Percentiles rank a stretch among this genome's conserved stretches.
Evolutionary conservation across 306 rosid genomes (phyloP).

Genomic region (Boehmeria nivea): DNA sequence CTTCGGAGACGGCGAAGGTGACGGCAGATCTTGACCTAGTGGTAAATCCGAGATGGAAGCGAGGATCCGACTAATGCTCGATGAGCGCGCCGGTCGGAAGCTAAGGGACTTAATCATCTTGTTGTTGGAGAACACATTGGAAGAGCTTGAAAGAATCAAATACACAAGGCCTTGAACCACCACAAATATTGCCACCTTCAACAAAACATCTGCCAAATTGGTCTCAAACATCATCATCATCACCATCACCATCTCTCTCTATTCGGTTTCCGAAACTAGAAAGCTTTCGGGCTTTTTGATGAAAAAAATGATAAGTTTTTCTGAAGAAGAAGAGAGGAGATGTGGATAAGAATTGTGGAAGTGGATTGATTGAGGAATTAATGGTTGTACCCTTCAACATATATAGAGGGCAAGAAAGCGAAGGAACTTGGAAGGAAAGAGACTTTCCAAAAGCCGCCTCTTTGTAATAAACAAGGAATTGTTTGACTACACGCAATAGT

Average conservation of each 20-base stretch:
- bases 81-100: conserved; percentile 17
- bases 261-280: neutral
- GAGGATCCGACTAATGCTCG: conserved; percentile 10
- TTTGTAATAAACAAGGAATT: conserved; percentile 1
- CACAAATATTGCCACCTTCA: conserved; percentile 23
- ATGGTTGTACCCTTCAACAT: neutral
- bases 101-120: conserved; percentile 17
- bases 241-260: too few relatives aligned
- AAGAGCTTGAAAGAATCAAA: conserved; percentile 23
- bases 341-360: neutral
- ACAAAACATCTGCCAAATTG: neutral
- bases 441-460: neutral
- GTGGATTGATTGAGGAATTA: neutral
- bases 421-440: neutral
- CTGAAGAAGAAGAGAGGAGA: neutral
- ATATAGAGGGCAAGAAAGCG: neutral
- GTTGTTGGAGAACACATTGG: conserved; percentile 23
- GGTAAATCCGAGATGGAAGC: conserved; percentile 23
- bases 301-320: neutral
- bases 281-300: neutral
- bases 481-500: conserved; percentile 11
- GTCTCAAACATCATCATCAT: neutral
- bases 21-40: neutral
- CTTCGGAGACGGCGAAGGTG: neutral
- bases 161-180: conserved; percentile 27